Evolutionary conservation across 768 basidiomycete genomes (phyloP).

Genomic region (Tricholoma furcatifolium): DNA sequence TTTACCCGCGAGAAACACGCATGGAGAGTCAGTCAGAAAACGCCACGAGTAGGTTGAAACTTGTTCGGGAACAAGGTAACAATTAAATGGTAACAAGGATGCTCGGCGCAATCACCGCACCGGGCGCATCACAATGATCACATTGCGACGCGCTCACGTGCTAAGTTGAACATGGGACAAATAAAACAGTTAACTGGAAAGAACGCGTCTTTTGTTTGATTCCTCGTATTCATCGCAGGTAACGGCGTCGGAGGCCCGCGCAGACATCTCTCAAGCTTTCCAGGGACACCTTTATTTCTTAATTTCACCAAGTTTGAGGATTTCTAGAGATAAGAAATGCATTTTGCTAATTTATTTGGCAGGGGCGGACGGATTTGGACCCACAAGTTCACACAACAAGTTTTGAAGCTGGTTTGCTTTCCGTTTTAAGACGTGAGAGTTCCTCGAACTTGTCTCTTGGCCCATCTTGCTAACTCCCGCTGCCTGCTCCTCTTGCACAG

Average conservation of each 20-base stretch:
- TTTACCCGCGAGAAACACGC: neutral
- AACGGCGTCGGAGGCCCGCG: conserved; percentile 12
- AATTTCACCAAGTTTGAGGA: conserved; percentile 21
- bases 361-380: conserved; percentile 43
- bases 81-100: too few relatives aligned
- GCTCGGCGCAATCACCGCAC: too few relatives aligned
- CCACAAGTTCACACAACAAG: conserved; percentile 54
- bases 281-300: conserved; percentile 23
- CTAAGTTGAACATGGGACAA: conserved; percentile 48
- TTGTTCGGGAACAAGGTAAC: conserved; percentile 6
- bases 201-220: conserved; percentile 27
- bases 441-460: conserved; percentile 17
- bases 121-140: too few relatives aligned
- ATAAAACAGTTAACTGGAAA: conserved; percentile 31
- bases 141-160: conserved; percentile 48
- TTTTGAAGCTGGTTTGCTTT: conserved; percentile 37
- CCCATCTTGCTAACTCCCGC: neutral
- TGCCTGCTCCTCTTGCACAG: conserved; percentile 32
- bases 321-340: conserved; percentile 7
- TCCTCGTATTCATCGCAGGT: conserved; percentile 18
- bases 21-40: neutral
- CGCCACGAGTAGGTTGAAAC: neutral
- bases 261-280: conserved; percentile 17
- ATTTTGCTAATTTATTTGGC: conserved; percentile 28
- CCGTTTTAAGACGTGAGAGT: conserved; percentile 40